These are phyloP conservation scores for Auricularia auricula-judae DNA, from an alignment of 768 basidiomycete species.

Conservation along the genomic window DNA sequence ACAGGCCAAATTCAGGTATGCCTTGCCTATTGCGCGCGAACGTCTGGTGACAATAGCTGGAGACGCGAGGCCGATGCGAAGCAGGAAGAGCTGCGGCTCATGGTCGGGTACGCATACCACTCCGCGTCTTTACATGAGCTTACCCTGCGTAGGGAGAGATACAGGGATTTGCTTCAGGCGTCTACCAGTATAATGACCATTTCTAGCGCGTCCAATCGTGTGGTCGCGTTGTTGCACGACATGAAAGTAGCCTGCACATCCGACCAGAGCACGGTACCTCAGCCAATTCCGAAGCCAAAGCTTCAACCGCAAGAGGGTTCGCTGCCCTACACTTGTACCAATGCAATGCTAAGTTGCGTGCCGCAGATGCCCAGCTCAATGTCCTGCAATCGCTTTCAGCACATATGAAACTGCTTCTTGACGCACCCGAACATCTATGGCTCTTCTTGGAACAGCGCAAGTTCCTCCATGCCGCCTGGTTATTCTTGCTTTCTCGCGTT, in stretches of 20 bases:
- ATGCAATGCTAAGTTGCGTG: background rate
- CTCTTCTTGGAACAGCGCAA: slow-evolving; percentile 69
- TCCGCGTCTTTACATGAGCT: slow-evolving; percentile 13
- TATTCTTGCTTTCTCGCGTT: slow-evolving; percentile 77
- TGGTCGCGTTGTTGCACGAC: slow-evolving; percentile 52
- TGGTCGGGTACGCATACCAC: slow-evolving; percentile 72
- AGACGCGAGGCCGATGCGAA: slow-evolving; percentile 79
- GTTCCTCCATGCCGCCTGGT: slow-evolving; percentile 76
- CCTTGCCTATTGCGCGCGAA: background rate
- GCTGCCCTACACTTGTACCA: background rate
- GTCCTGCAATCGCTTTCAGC: slow-evolving; percentile 68
- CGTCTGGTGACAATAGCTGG: slow-evolving; percentile 4
- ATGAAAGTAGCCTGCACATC: slow-evolving; percentile 31
- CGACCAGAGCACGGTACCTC: background rate
- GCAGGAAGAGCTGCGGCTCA: slow-evolving; percentile 76
- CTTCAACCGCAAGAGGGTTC: background rate
- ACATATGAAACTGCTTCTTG: slow-evolving; percentile 83
- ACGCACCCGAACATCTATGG: slow-evolving; percentile 89
- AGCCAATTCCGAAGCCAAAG: background rate
- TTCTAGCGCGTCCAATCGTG: slow-evolving; percentile 53
- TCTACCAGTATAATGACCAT: slow-evolving; percentile 78
- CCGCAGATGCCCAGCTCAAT: slow-evolving; percentile 53
- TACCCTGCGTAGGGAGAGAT: slow-evolving; percentile 67
- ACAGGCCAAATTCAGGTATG: slow-evolving; percentile 58
- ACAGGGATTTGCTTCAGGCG: slow-evolving; percentile 77